Evolutionary conservation across 169 alveolate species (phyloP), one percentile per base, ranked within the genome.

Genomic region (Cryptosporidium tyzzeri): DNA sequence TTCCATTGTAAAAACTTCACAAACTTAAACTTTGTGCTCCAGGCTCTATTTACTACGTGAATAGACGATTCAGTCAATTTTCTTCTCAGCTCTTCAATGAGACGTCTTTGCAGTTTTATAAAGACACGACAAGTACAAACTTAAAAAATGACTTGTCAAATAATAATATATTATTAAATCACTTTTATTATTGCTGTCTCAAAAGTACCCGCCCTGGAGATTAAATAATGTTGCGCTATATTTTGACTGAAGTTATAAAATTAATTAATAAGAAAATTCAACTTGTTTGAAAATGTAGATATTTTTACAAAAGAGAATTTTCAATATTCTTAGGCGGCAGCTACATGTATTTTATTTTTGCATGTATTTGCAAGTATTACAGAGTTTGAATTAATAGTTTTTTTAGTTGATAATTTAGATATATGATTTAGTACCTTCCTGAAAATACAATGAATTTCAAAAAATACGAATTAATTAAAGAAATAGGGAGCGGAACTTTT

Each of bases 401-500:
- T 48, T 44, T 45, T 41, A 70, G 23, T 69, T 37, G 18, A 50
- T 23, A 70, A 1, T 44, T 65, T n/a, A 65, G 16, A 65, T 29
- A 33, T 7, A 29, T 26, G 14, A 65, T 65, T 65, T 31, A 4
- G 29, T 37, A 65, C 23, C 0, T 67, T 31, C 26, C 29, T 33
- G 4, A 67, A 37, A 44, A 39, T 23, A 45, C 50, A 26, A 33
- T 26, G 53, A 0, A 35, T 14, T 31, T 48, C 48, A 45, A 41
- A 37, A 80, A 59, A 45, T 80, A 80, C 70, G 29, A 41, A 44
- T 26, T 80, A 45, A 65, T 80, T 29, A 80, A 80, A 33, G 89
- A 80, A 51, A 80, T 80, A 62, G 89, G 89, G 21, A 80, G 75
- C 62, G 89, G 89, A 18, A 80, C 89, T 26, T 80, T 80, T 80